These are phyloP conservation scores for Clausena lansium DNA, from an alignment of 345 rosid genomes.

Conservation along the genomic window DNA sequence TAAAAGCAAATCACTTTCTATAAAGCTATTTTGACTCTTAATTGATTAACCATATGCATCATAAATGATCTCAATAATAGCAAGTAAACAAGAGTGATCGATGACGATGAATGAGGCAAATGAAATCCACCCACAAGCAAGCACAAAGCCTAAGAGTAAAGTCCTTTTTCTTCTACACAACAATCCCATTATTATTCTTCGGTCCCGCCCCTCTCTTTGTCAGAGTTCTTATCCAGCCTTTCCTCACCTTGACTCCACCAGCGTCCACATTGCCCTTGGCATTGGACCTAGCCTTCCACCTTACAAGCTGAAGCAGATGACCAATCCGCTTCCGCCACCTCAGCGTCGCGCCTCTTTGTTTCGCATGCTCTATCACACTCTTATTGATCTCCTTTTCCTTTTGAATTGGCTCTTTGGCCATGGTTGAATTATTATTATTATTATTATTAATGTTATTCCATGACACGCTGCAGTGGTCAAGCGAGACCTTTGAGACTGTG, in stretches of 20 bases:
- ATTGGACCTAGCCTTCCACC: slow-evolving; percentile 62
- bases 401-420: not conserved
- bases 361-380: slow-evolving; percentile 62
- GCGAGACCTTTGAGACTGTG: slow-evolving; percentile 51
- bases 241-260: slow-evolving; percentile 76
- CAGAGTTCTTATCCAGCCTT: slow-evolving; percentile 81
- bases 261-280: slow-evolving; percentile 55
- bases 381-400: slow-evolving; percentile 11
- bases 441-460: not conserved
- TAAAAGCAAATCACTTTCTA: slow-evolving; percentile 27
- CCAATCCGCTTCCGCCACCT: slow-evolving; percentile 94
- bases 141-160: not conserved
- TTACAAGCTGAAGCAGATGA: slow-evolving; percentile 71
- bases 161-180: slow-evolving; percentile 10
- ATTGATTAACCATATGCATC: not conserved
- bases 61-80: slow-evolving; percentile 29
- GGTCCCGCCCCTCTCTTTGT: slow-evolving; percentile 63
- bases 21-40: slow-evolving; percentile 44
- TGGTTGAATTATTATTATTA: too few species aligned
- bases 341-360: slow-evolving; percentile 54
- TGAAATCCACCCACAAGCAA: not conserved
- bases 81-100: not conserved
- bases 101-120: not conserved
- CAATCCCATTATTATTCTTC: slow-evolving; percentile 35
- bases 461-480: slow-evolving; percentile 38